Evolutionary conservation across 257 asterid species (phyloP), one percentile per base, ranked within the genome.

Genomic region (Ligustrum vulgare): DNA sequence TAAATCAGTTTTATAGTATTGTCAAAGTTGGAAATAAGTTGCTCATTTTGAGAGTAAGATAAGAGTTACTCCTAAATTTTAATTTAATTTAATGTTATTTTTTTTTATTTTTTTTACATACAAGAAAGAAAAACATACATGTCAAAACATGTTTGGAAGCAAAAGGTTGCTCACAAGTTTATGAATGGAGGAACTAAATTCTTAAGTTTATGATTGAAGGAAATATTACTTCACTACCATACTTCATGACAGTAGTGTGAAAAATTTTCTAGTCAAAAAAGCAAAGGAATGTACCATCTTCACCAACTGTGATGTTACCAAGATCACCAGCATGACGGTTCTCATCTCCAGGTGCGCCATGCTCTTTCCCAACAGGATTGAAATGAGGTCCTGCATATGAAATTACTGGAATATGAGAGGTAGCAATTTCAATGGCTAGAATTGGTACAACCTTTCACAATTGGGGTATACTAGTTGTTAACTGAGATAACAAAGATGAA

Each of bases 281-380:
- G 58, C 39, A 49, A 63, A 74, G 56, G 63, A 13, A 33, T 23
- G 51, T 85, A 93, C 99, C 99, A 84, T 95, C 96, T 28, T 85
- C 93, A 13, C 90, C 93, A 77, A 79, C 98, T 66, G 81, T 89
- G 78, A 95, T 74, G 76, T 95, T 95, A 25, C 99, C 99, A 78
- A 95, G 98, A 89, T 95, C 97, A 85, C 97, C 99, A 71, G 99
- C 99, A 85, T 95, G 98, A 69, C 98, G 97, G 80, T n/a, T 37
- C 78, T 89, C 93, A 74, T 95, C 99, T 22, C 78, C 89, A 58
- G 99, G 98, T 78, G 98, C 87, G 79, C 98, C 99, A 69, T 95
- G 98, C 67, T 85, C 93, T 76, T 92, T 90, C 56, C 89, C 87
- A 85, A 73, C 84, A 65, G 99, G 99, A 80, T 95, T 93, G 80